Evolutionary conservation across 2,329 filamentous ascomycete genomes (phyloP).

Genomic region (Colletotrichum filicis): DNA sequence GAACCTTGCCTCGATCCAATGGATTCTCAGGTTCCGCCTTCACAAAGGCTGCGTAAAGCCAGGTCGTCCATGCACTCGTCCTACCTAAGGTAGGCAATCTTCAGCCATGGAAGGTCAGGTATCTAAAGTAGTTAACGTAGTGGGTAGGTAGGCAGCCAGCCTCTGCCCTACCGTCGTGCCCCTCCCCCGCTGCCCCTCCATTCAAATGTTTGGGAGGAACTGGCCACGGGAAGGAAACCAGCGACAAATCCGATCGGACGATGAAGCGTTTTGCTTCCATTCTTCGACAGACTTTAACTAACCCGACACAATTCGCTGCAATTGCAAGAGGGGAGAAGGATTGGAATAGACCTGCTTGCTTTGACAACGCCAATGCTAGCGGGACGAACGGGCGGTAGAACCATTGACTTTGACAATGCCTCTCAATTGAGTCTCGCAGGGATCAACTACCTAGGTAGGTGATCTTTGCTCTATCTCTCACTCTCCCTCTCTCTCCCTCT

Average conservation of each 20-base stretch:
- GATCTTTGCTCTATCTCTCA: background rate
- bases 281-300: background rate
- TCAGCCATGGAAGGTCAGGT: background rate
- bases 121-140: background rate
- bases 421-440: slow-evolving; percentile 1
- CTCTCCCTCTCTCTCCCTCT: too few relatives aligned
- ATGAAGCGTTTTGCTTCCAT: background rate
- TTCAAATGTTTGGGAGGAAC: background rate
- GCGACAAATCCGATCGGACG: too few relatives aligned
- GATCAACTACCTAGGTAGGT: background rate
- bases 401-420: background rate
- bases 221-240: too few relatives aligned
- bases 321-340: background rate
- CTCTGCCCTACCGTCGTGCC: slow-evolving; percentile 1
- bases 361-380: background rate
- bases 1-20: background rate
- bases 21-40: background rate
- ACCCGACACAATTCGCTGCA: background rate
- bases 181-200: slow-evolving; percentile 18
- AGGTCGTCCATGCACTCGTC: background rate
- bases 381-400: background rate
- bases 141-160: background rate
- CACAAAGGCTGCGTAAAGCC: background rate
- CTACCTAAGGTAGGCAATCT: background rate
- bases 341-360: background rate